Conservation (phyloP, 2,329 filamentous ascomycete species). For the Fusarium sp. region DNA sequence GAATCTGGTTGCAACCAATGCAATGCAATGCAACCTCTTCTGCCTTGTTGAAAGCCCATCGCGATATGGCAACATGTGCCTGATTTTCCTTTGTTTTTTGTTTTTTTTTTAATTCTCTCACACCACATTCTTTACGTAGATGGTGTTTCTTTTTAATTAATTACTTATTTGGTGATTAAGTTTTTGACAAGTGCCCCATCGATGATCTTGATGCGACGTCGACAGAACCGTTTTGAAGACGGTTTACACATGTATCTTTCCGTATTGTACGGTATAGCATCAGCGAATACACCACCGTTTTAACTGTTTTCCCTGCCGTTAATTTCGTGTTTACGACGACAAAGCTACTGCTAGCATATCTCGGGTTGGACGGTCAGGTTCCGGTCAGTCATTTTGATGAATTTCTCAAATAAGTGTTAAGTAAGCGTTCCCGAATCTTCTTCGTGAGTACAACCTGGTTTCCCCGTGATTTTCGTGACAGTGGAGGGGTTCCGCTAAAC, state of each 20-base stretch:
- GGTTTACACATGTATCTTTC: background rate
- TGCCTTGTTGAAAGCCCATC: no score
- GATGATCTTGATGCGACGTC: conserved; percentile 12
- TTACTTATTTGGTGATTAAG: background rate
- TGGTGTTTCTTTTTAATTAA: background rate
- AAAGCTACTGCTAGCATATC: background rate
- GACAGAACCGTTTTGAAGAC: conserved; percentile 9
- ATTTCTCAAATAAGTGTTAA: conserved; percentile 7
- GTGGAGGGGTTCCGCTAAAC: conserved; percentile 13
- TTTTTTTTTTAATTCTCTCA: conserved; percentile 17
- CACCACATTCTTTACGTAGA: conserved; percentile 8
- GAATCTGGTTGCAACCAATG: no score
- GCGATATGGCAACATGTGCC: no score
- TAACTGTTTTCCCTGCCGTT: background rate
- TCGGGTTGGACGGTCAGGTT: background rate
- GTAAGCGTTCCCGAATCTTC: conserved; percentile 28
- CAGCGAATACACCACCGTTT: background rate
- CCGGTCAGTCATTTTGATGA: conserved; percentile 3
- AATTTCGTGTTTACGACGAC: background rate
- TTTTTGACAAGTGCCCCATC: background rate
- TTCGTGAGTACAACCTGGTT: conserved; percentile 19
- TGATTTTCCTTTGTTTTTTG: no score
- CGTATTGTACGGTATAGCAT: background rate
- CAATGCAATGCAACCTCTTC: no score
- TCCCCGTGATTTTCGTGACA: conserved; percentile 10